Conservation (phyloP, 805 yeast genomes). For the Myxozyma vanderwaltii region DNA sequence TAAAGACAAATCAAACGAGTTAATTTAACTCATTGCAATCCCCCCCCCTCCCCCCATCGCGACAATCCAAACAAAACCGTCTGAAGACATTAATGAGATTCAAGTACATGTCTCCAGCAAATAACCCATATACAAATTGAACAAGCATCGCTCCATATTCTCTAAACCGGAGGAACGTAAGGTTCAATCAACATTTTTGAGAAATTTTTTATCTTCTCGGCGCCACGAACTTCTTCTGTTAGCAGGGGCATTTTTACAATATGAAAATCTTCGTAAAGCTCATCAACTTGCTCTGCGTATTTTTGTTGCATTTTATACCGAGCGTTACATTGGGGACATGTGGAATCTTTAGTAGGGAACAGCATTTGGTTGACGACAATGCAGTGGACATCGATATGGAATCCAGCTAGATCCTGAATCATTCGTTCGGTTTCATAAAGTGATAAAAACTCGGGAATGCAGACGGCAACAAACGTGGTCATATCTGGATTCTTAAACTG, state of each 20-base stretch:
- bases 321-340: conserved; percentile 86
- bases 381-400: conserved; percentile 94
- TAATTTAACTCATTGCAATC: no score
- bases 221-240: conserved; percentile 93
- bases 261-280: conserved; percentile 95
- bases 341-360: conserved; percentile 64
- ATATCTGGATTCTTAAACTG: conserved; percentile 96
- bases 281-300: conserved; percentile 92
- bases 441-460: conserved; percentile 95
- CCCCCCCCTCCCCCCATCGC: no score
- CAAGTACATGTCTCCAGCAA: no score
- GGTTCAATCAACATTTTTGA: conserved; percentile 66
- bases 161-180: conserved; percentile 25
- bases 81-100: no score
- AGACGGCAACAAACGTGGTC: conserved; percentile 90
- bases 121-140: no score
- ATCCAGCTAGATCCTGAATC: conserved; percentile 93
- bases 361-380: conserved; percentile 93
- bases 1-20: background rate
- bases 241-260: conserved; percentile 92
- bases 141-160: background rate
- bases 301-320: conserved; percentile 96
- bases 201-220: conserved; percentile 78
- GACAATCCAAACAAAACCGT: no score
- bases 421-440: conserved; percentile 96